Evolutionary conservation across 108 stramenopile species (phyloP).

Genomic region (Hondaea fermentalgiana): DNA sequence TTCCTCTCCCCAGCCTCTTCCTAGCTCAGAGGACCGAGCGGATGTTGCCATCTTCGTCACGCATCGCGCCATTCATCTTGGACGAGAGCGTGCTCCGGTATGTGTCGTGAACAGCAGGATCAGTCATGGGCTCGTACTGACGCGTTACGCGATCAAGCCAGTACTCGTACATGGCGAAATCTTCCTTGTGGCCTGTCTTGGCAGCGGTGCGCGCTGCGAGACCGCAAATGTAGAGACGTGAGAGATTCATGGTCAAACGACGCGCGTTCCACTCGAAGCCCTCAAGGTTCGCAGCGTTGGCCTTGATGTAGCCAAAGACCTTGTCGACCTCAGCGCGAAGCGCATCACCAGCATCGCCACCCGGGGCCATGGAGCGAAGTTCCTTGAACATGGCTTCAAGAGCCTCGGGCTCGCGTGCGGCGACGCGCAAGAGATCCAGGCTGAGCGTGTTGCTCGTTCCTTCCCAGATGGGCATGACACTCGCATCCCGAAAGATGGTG

Average conservation of each 20-base stretch:
- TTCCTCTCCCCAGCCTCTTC: too few species aligned
- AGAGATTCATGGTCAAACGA: background rate
- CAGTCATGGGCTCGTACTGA: conserved; percentile 7
- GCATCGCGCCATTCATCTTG: background rate
- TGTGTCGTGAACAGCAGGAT: background rate
- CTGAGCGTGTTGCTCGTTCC: background rate
- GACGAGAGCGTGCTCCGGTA: background rate
- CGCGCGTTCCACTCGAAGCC: background rate
- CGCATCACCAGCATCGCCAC: background rate
- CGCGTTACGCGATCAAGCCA: background rate
- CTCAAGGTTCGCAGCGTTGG: background rate
- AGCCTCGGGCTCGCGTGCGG: background rate
- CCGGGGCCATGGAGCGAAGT: background rate
- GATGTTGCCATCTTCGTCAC: background rate
- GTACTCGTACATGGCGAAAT: background rate
- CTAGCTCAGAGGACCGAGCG: background rate
- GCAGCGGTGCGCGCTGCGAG: background rate
- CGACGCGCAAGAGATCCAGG: conserved; percentile 9
- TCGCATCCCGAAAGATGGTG: background rate
- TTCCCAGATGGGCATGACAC: conserved; percentile 1
- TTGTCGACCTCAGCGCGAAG: background rate
- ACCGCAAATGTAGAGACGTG: background rate
- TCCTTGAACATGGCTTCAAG: background rate
- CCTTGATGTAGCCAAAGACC: conserved; percentile 7
- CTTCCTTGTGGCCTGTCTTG: background rate